Conservation (phyloP, 169 alveolate genomes). For the Toxoplasma gondii region DNA sequence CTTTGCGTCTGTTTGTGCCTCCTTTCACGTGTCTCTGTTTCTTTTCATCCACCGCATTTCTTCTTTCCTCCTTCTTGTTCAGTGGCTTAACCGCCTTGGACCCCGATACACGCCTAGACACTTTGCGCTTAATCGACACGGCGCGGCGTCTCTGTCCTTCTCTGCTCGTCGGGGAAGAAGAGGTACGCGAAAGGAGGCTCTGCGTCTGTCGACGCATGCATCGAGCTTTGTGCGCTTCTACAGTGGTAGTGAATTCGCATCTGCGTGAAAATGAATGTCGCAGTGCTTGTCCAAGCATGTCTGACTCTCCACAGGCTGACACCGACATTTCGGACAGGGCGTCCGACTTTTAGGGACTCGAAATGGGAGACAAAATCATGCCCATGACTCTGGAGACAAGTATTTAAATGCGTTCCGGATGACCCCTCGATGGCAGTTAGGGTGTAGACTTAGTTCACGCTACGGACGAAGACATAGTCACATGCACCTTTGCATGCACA, state of each 20-base stretch:
- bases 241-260: too few species aligned
- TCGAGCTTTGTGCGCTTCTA: too few species aligned
- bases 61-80: background rate
- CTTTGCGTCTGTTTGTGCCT: background rate
- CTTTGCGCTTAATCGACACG: background rate
- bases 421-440: too few species aligned
- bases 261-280: too few species aligned
- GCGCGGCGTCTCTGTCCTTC: slow-evolving; percentile 13
- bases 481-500: background rate
- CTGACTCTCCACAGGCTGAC: too few species aligned
- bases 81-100: slow-evolving; percentile 30
- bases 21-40: background rate
- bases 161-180: background rate
- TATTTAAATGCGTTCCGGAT: background rate
- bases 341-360: too few species aligned
- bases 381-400: background rate
- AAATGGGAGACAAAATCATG: background rate
- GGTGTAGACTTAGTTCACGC: too few species aligned
- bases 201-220: too few species aligned
- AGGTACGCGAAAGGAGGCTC: background rate
- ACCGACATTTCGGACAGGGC: too few species aligned
- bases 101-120: slow-evolving; percentile 12
- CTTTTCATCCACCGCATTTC: background rate
- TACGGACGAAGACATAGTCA: background rate
- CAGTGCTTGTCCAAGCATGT: too few species aligned